Evolutionary conservation across 2,329 filamentous ascomycete genomes (phyloP), one percentile per base, ranked within the genome.

Genomic region (Aspergillus ibericus): DNA sequence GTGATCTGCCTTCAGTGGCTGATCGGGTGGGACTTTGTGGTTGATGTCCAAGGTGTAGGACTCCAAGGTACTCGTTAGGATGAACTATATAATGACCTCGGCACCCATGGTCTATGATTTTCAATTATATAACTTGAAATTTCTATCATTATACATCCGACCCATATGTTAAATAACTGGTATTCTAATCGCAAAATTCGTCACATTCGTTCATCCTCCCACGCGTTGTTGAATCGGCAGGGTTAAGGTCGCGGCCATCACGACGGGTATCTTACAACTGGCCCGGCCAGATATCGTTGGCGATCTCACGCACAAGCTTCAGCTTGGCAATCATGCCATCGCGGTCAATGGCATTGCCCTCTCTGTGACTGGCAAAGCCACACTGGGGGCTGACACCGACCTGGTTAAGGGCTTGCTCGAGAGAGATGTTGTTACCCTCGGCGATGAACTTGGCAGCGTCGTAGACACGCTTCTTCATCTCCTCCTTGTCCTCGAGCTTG

Each of bases 261-360:
- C 52, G 29, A 54, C 57, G 49, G 36, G 15, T 47, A 52, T 36
- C 38, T 67, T 62, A 84, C 63, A 77, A 70, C 75, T 85, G 75
- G 18, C 80, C 79, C 4, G 82, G 81, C 90, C 89, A 93, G 58
- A 92, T 83, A 68, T 88, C 85, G 69, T 92, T 84, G 2, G 90
- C 89, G 67, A 93, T 85, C 66, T 85, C 80, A 63, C 89, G 83
- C 16, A 92, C 88, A 53, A 93, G 76, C 64, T 83, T 79, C 68
- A 93, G 75, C 79, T 92, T 93, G 73, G 83, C 85, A 76, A 85
- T 85, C 86, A 92, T 88, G 61, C 90, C 88, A 47, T 90, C 84
- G 62, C 85, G 79, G 20, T 81, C 83, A 55, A 93, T 79, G 13
- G 85, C 82, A 70, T 93, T 92, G 0, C 89, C 90, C 67, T 83